Evolutionary conservation across 805 yeast genomes (phyloP), one percentile per base, ranked within the genome.

Genomic region (Nakazawaea siamensis): DNA sequence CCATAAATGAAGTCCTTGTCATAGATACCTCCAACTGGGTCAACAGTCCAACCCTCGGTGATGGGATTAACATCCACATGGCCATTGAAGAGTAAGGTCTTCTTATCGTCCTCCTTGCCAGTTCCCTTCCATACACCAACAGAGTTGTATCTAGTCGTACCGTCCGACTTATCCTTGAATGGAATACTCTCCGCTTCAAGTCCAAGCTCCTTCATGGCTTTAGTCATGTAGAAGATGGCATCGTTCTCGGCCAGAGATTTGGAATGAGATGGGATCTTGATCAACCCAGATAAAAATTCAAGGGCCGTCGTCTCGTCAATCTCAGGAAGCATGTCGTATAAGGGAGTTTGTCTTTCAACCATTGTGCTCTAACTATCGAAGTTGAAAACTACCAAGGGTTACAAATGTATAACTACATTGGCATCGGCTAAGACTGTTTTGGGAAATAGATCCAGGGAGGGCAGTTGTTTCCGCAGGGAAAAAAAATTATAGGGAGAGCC

Each of bases 31-130:
- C 38, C 50, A 23, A 51, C 50, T 4, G 57, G 57, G 29, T 52
- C 56, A 11, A 52, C 52, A 9, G 57, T 52, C 57, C 56, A 52
- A 10, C 56, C 57, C 33, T 52, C 57, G 9, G 50, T 45, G 10
- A 51, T 53, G 12, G 57, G 57, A 33, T 52, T 52, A 24, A 49
- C 54, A 38, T 52, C 57, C 7, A 52, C 57, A 41, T 52, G 57
- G 17, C 57, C 57, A 31, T 52, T 52, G 47, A 52, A 52, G 4
- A 52, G 45, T 19, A 52, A 43, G 9, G 19, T 24, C 19, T 45
- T 48, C 30, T 44, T 50, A 11, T 45, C 43, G 3, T 24, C 24
- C 11, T 28, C 35, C 29, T 44, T 43, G 9, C 42, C 47, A 4
- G 53, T 47, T 11, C 56, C 57, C 29, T 44, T 39, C 57, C 57